Evolutionary conservation across 2,329 filamentous ascomycete genomes (phyloP).

Genomic region (Sarocladium oryzae): DNA sequence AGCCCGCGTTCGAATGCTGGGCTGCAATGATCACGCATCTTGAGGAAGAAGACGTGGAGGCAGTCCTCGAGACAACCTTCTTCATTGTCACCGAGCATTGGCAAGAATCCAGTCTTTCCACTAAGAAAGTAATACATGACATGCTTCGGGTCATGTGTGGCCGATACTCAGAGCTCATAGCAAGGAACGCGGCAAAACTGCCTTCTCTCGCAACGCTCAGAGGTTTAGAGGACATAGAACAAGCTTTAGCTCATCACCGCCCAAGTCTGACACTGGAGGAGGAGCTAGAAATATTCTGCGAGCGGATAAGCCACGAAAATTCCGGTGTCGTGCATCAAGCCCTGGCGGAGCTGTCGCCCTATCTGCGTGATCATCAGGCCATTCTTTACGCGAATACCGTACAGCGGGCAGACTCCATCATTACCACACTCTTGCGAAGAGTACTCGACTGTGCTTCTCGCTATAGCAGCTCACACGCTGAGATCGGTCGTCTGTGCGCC

Average conservation of each 20-base stretch:
- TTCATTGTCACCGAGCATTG: slow-evolving; percentile 82
- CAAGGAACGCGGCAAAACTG: slow-evolving; percentile 58
- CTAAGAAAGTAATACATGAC: slow-evolving; percentile 51
- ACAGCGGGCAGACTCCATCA: slow-evolving; percentile 71
- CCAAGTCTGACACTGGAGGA: slow-evolving; percentile 40
- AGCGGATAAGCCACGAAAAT: slow-evolving; percentile 76
- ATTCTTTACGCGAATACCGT: slow-evolving; percentile 73
- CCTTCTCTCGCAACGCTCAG: slow-evolving; percentile 71
- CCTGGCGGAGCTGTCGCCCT: slow-evolving; percentile 67
- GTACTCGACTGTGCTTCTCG: slow-evolving; percentile 81
- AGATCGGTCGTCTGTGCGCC: slow-evolving; percentile 68
- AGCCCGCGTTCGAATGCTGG: slow-evolving; percentile 80
- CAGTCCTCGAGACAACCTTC: slow-evolving; percentile 81
- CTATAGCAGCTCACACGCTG: slow-evolving; percentile 61
- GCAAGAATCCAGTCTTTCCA: slow-evolving; percentile 55
- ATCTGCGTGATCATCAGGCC: slow-evolving; percentile 65
- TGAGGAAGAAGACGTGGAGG: slow-evolving; percentile 70
- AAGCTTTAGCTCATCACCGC: slow-evolving; percentile 59
- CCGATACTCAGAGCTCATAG: slow-evolving; percentile 30
- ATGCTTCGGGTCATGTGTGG: slow-evolving; percentile 52
- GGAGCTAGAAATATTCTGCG: slow-evolving; percentile 63
- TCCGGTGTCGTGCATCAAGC: slow-evolving; percentile 78
- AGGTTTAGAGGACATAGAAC: slow-evolving; percentile 61
- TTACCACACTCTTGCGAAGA: slow-evolving; percentile 65
- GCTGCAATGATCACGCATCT: slow-evolving; percentile 67